These are phyloP conservation scores for Skeletonema menzelii DNA, from an alignment of 108 stramenopile species.

Conservation along the genomic window DNA sequence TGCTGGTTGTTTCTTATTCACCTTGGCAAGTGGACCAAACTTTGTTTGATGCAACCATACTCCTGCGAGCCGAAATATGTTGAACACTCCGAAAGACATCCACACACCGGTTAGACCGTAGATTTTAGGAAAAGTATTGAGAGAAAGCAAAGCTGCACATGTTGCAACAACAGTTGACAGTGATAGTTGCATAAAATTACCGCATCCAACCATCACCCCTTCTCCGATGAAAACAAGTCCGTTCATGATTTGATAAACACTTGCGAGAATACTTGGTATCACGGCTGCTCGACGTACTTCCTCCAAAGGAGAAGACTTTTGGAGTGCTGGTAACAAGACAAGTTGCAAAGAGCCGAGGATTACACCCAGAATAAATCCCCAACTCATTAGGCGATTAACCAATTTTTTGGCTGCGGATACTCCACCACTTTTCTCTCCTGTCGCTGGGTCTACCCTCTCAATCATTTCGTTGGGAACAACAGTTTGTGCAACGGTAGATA, in stretches of 20 bases:
- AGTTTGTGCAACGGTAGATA: conserved; percentile 80
- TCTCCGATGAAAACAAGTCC: conserved; percentile 89
- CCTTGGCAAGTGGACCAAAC: conserved; percentile 62
- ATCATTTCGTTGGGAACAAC: conserved; percentile 84
- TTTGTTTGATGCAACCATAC: conserved; percentile 77
- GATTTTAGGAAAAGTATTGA: conserved; percentile 62
- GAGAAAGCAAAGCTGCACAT: conserved; percentile 64
- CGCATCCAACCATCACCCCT: conserved; percentile 69
- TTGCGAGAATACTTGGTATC: conserved; percentile 76
- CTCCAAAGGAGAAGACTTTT: conserved; percentile 76
- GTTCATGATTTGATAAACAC: conserved; percentile 83
- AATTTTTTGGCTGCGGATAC: conserved; percentile 61
- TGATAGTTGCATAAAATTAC: conserved; percentile 74
- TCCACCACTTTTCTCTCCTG: conserved; percentile 56
- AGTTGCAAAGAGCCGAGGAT: conserved; percentile 72
- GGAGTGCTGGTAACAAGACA: conserved; percentile 68
- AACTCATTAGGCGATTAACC: conserved; percentile 79
- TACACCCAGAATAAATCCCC: conserved; percentile 78
- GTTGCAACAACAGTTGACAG: conserved; percentile 76
- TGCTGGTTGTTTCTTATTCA: conserved; percentile 6
- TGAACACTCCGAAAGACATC: conserved; percentile 89
- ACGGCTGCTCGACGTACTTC: conserved; percentile 85
- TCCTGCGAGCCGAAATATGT: conserved; percentile 67
- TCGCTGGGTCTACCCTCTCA: conserved; percentile 56
- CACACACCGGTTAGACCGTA: conserved; percentile 80